A percentile compares a stretch with the other conserved stretches of the same genome.
These are phyloP conservation scores for Corynascus novoguineensis DNA, from an alignment of 495 filamentous ascomycete species.

Conservation along the genomic window DNA sequence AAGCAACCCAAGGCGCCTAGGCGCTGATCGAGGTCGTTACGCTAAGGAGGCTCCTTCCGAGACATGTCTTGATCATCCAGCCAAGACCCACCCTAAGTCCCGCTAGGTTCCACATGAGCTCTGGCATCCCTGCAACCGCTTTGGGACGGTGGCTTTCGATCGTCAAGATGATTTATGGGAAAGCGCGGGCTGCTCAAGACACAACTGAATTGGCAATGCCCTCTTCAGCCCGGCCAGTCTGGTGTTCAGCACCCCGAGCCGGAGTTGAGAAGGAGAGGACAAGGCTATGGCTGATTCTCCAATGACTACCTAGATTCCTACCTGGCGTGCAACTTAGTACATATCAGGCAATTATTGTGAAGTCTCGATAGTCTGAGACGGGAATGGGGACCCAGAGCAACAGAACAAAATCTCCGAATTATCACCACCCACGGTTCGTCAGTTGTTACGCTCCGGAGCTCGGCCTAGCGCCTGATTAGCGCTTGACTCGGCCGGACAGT, in stretches of 20 bases:
- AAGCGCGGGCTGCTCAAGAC: too few relatives aligned
- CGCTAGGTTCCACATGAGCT: neutral
- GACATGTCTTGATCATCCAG: constrained; percentile 4
- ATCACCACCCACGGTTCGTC: neutral
- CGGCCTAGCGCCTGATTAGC: constrained; percentile 32
- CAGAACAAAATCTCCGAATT: neutral
- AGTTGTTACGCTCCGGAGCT: constrained; percentile 11
- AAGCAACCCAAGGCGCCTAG: neutral
- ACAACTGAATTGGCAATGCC: neutral
- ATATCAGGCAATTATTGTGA: too few relatives aligned
- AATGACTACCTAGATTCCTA: too few relatives aligned
- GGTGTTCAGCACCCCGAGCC: neutral
- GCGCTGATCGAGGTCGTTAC: neutral
- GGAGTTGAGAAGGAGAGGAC: neutral
- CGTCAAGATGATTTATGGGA: too few relatives aligned
- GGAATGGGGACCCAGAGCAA: neutral
- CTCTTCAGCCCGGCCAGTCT: neutral
- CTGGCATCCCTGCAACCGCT: neutral
- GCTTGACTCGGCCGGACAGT: constrained; percentile 21
- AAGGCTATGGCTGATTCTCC: neutral
- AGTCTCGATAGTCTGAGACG: neutral
- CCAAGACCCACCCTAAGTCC: neutral
- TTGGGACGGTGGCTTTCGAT: too few relatives aligned
- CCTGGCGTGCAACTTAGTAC: too few relatives aligned
- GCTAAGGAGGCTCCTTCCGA: neutral